Conservation (phyloP, 805 yeast genomes). For the Starmerella roubikii region DNA sequence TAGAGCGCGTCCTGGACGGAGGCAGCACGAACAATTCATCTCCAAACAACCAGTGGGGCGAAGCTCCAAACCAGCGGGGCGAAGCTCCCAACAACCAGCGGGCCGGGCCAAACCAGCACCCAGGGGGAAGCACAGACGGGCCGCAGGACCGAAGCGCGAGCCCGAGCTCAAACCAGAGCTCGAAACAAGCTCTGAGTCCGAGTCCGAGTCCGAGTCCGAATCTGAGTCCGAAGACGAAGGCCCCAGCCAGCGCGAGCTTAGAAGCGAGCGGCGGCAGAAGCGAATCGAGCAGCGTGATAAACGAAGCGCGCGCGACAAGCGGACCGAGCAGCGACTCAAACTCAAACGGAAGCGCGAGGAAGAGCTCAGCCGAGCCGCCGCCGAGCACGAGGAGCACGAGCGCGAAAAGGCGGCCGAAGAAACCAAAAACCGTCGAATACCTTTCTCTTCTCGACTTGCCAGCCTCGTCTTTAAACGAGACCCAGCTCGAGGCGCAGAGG, state of each 20-base stretch:
- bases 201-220: no score
- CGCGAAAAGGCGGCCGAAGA: neutral
- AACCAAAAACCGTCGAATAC: conserved; percentile 4
- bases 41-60: neutral
- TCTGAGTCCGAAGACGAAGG: neutral
- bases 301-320: neutral
- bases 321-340: neutral
- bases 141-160: conserved; percentile 2
- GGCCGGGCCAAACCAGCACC: no score
- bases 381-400: no score
- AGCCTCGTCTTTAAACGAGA: conserved; percentile 6
- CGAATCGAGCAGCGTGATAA: neutral
- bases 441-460: conserved; percentile 14
- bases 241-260: neutral
- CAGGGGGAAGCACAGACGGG: neutral
- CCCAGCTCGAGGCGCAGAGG: neutral
- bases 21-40: no score
- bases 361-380: neutral
- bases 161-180: neutral
- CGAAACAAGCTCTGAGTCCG: no score
- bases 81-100: neutral
- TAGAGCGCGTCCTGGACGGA: conserved; percentile 13
- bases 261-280: neutral
- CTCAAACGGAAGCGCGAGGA: conserved; percentile 2
- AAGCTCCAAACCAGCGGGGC: neutral